phyloP scores from a whole-genome alignment of 108 stramenopile species.

The Nannochloropsis gaditana region DNA sequence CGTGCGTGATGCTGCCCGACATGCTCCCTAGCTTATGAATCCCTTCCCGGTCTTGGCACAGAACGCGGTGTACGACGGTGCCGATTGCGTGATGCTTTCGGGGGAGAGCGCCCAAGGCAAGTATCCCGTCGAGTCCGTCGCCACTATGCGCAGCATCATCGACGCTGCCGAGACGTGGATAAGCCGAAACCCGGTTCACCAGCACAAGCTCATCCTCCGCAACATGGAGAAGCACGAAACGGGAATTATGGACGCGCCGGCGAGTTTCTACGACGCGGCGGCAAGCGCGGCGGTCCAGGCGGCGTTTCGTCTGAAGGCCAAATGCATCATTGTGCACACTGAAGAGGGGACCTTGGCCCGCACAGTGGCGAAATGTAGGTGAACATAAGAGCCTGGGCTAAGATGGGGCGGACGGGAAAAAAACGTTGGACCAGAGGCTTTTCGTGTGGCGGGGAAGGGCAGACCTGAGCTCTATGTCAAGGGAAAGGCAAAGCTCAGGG shows the following conservation, averaged over 20 bases:
- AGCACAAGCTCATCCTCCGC: background rate
- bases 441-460: too few relatives aligned
- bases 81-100: slow-evolving; percentile 26
- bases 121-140: background rate
- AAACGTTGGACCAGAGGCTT: background rate
- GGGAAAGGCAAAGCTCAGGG: too few relatives aligned
- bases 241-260: background rate
- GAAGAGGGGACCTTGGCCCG: background rate
- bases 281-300: slow-evolving; percentile 16
- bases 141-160: slow-evolving; percentile 21
- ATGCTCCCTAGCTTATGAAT: too few relatives aligned
- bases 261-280: background rate
- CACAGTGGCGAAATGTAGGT: background rate
- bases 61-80: slow-evolving; percentile 34
- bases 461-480: too few relatives aligned
- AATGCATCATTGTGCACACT: background rate
- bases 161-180: slow-evolving; percentile 1
- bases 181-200: background rate
- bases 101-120: slow-evolving; percentile 24
- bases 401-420: background rate
- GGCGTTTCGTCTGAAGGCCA: slow-evolving; percentile 19
- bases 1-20: too few relatives aligned
- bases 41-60: background rate
- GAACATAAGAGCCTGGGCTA: background rate
- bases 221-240: background rate